Evolutionary conservation across 2,329 filamentous ascomycete genomes (phyloP).

Genomic region (Fusarium sp.): DNA sequence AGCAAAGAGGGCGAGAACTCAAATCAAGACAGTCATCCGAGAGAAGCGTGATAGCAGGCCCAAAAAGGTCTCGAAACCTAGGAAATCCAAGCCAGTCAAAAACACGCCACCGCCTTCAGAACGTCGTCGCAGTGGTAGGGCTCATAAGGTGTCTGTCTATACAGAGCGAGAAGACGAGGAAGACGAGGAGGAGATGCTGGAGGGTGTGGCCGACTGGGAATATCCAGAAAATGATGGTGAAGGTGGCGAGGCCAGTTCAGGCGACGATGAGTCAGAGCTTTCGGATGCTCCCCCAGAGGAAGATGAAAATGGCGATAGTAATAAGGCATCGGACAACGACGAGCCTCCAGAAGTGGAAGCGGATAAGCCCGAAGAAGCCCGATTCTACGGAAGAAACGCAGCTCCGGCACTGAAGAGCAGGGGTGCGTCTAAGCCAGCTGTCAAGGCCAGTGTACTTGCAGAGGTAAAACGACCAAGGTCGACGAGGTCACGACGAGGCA

Average conservation of each 20-base stretch:
- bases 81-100: constrained; percentile 40
- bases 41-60: constrained; percentile 47
- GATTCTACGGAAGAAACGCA: constrained; percentile 39
- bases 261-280: constrained; percentile 32
- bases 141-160: constrained; percentile 58
- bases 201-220: constrained; percentile 67
- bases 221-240: constrained; percentile 50
- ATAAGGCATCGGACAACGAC: constrained; percentile 21
- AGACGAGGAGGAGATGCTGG: constrained; percentile 68
- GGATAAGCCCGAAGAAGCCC: constrained; percentile 32
- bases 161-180: constrained; percentile 65
- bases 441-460: constrained; percentile 39
- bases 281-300: constrained; percentile 33
- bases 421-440: constrained; percentile 29
- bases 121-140: constrained; percentile 65
- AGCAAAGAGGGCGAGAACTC: constrained; percentile 49
- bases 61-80: constrained; percentile 48
- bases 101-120: constrained; percentile 52
- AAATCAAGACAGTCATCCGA: constrained; percentile 48
- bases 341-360: constrained; percentile 25
- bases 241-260: constrained; percentile 29
- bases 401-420: constrained; percentile 34
- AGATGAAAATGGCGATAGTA: constrained; percentile 14
- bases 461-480: constrained; percentile 35
- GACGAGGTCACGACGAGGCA: constrained; percentile 41